phyloP scores from a whole-genome alignment of 2,329 filamentous ascomycete genomes.

The Alternaria panax region DNA sequence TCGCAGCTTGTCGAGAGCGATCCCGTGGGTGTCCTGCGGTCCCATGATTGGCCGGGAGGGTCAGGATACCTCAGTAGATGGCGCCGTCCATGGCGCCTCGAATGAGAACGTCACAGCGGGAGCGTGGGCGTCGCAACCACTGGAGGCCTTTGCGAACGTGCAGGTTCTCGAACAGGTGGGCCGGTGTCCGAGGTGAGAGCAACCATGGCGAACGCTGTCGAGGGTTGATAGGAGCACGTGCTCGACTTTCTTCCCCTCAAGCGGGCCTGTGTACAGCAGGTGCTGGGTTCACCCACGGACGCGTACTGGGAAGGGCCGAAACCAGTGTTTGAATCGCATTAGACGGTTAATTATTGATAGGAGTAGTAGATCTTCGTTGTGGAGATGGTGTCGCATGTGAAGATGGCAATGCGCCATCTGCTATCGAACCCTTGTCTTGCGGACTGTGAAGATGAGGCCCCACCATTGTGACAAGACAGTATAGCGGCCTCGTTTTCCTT shows the following conservation, averaged over 20 bases:
- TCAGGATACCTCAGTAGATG: conserved; percentile 4
- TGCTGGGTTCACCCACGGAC: background rate
- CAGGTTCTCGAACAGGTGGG: conserved; percentile 26
- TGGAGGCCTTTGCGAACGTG: conserved; percentile 18
- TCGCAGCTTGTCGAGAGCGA: conserved; percentile 28
- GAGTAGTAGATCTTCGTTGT: background rate
- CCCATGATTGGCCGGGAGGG: conserved; percentile 29
- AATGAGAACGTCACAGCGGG: conserved; percentile 34
- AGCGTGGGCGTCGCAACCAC: conserved; percentile 34
- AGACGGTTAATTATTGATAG: background rate
- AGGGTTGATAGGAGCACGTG: conserved; percentile 23
- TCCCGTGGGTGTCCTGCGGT: conserved; percentile 23
- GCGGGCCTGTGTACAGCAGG: background rate
- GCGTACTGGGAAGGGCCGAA: background rate
- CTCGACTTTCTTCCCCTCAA: conserved; percentile 8
- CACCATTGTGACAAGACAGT: background rate
- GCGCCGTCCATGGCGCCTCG: conserved; percentile 27
- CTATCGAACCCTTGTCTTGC: conserved; percentile 2
- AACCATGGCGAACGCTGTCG: conserved; percentile 11
- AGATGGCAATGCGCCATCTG: background rate
- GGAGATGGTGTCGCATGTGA: conserved; percentile 7
- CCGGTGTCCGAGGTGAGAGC: background rate
- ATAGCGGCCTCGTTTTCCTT: background rate
- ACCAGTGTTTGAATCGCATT: background rate
- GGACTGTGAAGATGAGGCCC: background rate